Base-by-base conservation (phyloP, 345 rosid genomes). In the Physaria fendleri region DNA sequence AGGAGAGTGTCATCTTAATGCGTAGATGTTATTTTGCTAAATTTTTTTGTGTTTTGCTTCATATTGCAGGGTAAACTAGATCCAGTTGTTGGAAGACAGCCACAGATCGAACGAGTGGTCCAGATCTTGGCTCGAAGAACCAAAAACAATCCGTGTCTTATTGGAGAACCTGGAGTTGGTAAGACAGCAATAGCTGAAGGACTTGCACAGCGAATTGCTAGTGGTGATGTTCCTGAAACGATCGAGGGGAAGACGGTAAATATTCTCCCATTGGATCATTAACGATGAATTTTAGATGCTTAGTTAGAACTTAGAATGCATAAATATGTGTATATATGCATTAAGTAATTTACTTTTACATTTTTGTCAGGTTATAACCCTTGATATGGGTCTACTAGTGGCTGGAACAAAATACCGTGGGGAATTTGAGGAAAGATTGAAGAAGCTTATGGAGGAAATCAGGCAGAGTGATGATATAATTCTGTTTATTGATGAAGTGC, bases 171-270 rank as follows among this genome's bases (percentile, higher is more conserved):
- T 66, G 99, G 99, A 39, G 99, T 94, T 32, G 99, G 99, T 46
- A 94, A 94, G 83, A 94, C 99, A 41, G 97, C 99, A 56, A 94
- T 94, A 71, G 99, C 99, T 1, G 99, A 90, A 81, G 99, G 99
- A 58, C 97, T 90, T 34, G 99, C 99, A 34, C 99, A 90, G 40
- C 77, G 97, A 16, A 94, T 94, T 63, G 79, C 96, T 16, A 84
- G 66, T 59, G 96, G 96, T 56, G 99, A 94, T 73, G 96, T 85
- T 75, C 99, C 99, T 42, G 99, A 90, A 39, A 94, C 99, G 38
- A 90, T 90, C 58, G 95, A 90, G 68, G 80, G 99, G 21, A 94
- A 94, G 83, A 94, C 87, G 95, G 97, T 87, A 59, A n/a, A n/a
- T n/a, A n/a, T n/a, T n/a, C n/a, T n/a, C n/a, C n/a, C n/a, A n/a